Base-by-base conservation (phyloP, 2,329 filamentous ascomycete genomes). In the Talaromyces pinophilus region DNA sequence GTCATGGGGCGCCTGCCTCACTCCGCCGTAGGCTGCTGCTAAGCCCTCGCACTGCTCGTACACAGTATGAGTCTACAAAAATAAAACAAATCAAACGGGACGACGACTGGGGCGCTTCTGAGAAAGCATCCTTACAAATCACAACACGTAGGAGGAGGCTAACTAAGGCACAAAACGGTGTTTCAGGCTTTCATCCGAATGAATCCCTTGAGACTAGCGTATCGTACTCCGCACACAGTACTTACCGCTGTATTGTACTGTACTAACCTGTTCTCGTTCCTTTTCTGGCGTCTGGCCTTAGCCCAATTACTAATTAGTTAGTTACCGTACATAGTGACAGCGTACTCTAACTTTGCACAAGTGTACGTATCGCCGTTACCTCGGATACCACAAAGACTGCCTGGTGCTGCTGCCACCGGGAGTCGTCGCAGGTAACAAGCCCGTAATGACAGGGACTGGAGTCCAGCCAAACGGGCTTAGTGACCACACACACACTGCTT, bases 41-140 rank as follows among this genome's bases (percentile, higher is more conserved):
- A 38, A 57, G 54, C 33, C n/a, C n/a, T 13, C 30, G 17, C n/a
- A 55, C 13, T 52, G 13, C 17, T 11, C 28, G 8, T 10, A 25
- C 25, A 25, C 25, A 25, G 25, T 25, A 25, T 25, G 2, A 57
- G n/a, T 17, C 48, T 33, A 22, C 60, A 40, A 62, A 62, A 62
- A 52, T 52, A 62, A 62, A 50, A 35, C 52, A 35, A n/a, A 50
- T 6, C 46, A 25, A 33, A 50, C 17, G 22, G 48, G 22, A 54
- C 44, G 40, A 28, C n/a, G 46, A 52, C 60, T 62, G 46, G 44
- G 60, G 30, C 46, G 19, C 30, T 38, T 19, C 54, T 40, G 10
- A 50, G 2, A 40, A 62, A 28, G 40, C 17, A 46, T 46, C 42
- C 59, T 61, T 61, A 62, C 60, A 52, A 62, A 62, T 62, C 60